These are phyloP conservation scores for Fusarium subglutinans DNA, from an alignment of 2,329 filamentous ascomycete species.

Conservation along the genomic window DNA sequence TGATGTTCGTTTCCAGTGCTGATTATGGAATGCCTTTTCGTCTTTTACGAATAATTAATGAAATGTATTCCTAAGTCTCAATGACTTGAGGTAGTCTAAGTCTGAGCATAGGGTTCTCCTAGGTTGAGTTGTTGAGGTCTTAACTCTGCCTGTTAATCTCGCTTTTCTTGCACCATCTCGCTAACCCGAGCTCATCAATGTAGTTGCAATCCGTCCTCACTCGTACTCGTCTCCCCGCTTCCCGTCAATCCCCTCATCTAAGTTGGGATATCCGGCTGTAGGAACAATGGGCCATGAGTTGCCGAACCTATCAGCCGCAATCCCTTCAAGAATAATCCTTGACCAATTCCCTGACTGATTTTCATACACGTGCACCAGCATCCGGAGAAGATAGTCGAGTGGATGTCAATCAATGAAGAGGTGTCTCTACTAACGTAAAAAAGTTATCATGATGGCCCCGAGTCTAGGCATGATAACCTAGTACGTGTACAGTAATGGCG, in stretches of 20 bases:
- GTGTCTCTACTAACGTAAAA: neutral
- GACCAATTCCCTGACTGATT: conserved; percentile 44
- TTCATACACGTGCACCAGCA: conserved; percentile 38
- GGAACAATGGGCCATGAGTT: conserved; percentile 17
- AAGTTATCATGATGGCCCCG: conserved; percentile 23
- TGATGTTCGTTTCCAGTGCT: neutral
- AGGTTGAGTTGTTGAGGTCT: neutral
- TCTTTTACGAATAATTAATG: neutral
- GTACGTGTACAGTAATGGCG: conserved; percentile 24
- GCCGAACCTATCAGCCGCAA: conserved; percentile 37
- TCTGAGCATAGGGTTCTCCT: neutral
- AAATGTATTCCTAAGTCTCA: neutral
- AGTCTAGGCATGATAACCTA: conserved; percentile 24
- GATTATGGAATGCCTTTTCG: neutral
- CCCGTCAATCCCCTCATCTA: conserved; percentile 12
- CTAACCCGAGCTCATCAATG: neutral
- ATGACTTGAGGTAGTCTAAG: neutral
- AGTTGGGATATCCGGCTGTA: conserved; percentile 18
- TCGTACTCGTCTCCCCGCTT: conserved; percentile 31
- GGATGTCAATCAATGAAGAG: neutral
- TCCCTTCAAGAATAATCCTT: conserved; percentile 11
- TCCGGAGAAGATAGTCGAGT: conserved; percentile 27
- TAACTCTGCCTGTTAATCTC: neutral
- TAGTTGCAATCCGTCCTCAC: conserved; percentile 11
- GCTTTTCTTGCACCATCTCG: neutral